These are phyloP conservation scores for Aureobasidium sp. DNA, from an alignment of 2,329 filamentous ascomycete species.

Conservation along the genomic window DNA sequence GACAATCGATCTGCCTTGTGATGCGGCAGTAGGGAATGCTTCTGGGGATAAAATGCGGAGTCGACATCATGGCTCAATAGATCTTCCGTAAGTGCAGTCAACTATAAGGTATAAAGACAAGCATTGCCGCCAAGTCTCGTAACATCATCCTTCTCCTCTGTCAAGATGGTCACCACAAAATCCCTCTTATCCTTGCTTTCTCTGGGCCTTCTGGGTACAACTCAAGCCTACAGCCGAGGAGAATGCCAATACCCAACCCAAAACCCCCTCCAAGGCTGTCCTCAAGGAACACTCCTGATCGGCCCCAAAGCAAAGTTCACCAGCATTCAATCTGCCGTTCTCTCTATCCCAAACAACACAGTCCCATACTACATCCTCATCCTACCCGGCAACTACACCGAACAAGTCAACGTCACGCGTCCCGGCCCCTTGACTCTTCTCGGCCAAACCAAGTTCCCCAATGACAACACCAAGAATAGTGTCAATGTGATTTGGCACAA, in stretches of 20 bases:
- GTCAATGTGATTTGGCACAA: conserved; percentile 52
- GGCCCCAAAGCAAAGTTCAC: conserved; percentile 19
- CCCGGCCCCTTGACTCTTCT: conserved; percentile 52
- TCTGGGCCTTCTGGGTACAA: not conserved
- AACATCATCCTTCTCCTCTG: not conserved
- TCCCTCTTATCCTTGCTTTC: not conserved
- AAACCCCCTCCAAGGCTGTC: conserved; percentile 32
- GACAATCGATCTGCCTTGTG: not conserved
- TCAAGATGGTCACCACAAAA: not conserved
- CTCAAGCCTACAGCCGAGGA: conserved; percentile 12
- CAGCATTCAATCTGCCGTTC: conserved; percentile 40
- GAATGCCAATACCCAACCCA: conserved; percentile 30
- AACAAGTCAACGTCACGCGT: conserved; percentile 58
- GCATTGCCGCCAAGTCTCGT: conserved; percentile 8
- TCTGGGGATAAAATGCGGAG: conserved; percentile 5
- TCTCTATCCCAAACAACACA: conserved; percentile 37
- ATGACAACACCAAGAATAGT: conserved; percentile 37
- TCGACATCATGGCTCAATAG: not conserved
- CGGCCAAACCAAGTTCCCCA: conserved; percentile 42
- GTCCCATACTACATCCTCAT: conserved; percentile 49
- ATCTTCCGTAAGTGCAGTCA: not conserved
- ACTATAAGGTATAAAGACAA: not conserved
- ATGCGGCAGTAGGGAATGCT: not conserved
- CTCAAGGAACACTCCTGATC: conserved; percentile 24
- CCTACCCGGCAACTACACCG: conserved; percentile 50